Evolutionary conservation across 2,329 filamentous ascomycete species (phyloP), one percentile per base, ranked within the genome.

Genomic region (Eutypa lata): DNA sequence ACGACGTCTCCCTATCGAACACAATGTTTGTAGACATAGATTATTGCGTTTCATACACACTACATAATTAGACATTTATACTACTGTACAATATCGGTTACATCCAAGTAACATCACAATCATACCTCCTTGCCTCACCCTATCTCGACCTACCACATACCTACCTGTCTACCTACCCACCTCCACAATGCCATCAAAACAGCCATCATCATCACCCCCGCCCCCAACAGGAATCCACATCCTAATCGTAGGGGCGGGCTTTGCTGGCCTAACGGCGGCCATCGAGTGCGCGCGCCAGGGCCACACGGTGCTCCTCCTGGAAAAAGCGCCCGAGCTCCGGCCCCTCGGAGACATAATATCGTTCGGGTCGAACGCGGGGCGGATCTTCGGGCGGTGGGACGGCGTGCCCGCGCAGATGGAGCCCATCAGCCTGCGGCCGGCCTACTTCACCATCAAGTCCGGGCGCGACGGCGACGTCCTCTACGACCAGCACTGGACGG

Each of bases 211-310:
- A 49, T 62, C 61, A 37, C 58, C 61, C 33, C 57, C 60, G 6
- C 60, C 68, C 10, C 60, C 69, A 3, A 71, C 71, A n/a, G 73
- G 73, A 50, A 73, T 79, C 61, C 71, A 70, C 44, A 73, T 79
- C 38, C 65, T 80, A 13, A 71, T 80, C 38, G 76, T 79, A 14
- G 77, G 77, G 24, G 73, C 71, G 59, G 81, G 81, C n/a, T 83
- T 84, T 54, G 81, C 79, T 35, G 82, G 82, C 19, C 74, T 84
- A 14, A 77, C 81, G 16, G 79, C 81, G 11, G 81, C 81, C 38
- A 83, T 85, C 54, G 80, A 84, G 63, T 82, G 80, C 62, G 72
- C 76, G 46, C 75, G 77, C 43, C 80, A 83, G 60, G 81, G 81
- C 7, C 80, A 83, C 61, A 65, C 67, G 2, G 77, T 66, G 52